These are phyloP conservation scores for Phytophthora colocasiae DNA, from an alignment of 352 stramenopile genomes.

Conservation along the genomic window DNA sequence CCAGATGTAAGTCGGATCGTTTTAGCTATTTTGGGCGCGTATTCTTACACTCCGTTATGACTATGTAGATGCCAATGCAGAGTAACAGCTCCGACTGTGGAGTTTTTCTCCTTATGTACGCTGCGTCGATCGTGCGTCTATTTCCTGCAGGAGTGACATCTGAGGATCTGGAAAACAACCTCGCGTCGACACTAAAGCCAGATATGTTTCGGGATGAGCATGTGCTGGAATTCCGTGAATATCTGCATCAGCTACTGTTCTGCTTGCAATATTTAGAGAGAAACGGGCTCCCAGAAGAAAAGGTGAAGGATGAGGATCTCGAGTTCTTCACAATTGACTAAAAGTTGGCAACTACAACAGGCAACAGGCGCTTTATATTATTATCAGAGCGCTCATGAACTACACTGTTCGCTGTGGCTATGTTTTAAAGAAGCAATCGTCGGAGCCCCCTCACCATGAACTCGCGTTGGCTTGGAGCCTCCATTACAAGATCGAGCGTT, in stretches of 20 bases:
- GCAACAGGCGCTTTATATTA: conserved; percentile 15
- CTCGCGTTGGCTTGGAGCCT: conserved; percentile 53
- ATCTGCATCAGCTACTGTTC: conserved; percentile 80
- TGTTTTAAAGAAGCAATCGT: conserved; percentile 32
- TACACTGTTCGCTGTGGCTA: too few relatives aligned
- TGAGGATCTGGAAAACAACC: conserved; percentile 60
- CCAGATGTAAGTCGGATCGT: conserved; percentile 71
- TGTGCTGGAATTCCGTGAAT: conserved; percentile 80
- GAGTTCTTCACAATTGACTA: conserved; percentile 65
- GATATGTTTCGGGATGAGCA: conserved; percentile 75
- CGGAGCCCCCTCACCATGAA: conserved; percentile 63
- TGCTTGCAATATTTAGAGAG: conserved; percentile 68
- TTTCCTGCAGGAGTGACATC: conserved; percentile 64
- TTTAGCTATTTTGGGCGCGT: background rate
- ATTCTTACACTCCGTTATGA: background rate
- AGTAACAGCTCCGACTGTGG: conserved; percentile 95
- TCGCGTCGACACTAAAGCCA: conserved; percentile 52
- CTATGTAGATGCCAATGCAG: conserved; percentile 88
- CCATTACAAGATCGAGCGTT: conserved; percentile 69
- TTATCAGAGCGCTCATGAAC: conserved; percentile 16
- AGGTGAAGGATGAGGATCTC: conserved; percentile 65
- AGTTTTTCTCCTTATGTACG: conserved; percentile 87
- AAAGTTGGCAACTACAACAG: conserved; percentile 3
- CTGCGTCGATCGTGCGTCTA: conserved; percentile 59
- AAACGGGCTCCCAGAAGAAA: conserved; percentile 48